phyloP scores from a whole-genome alignment of 2,329 filamentous ascomycete genomes.

The Lachnellula hyalina region DNA sequence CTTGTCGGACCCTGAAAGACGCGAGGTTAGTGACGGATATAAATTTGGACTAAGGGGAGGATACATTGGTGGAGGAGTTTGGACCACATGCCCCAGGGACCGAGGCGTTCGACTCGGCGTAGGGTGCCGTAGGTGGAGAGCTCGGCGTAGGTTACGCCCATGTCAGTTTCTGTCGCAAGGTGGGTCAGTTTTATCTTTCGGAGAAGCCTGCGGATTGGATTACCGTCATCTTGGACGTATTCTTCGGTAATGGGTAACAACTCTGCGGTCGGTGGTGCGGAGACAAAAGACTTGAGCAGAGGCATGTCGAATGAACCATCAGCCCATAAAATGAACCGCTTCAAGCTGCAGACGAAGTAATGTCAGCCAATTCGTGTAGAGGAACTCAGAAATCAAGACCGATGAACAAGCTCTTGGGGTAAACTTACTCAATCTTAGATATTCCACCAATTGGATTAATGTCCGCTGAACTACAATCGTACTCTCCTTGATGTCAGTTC shows the following conservation, averaged over 20 bases:
- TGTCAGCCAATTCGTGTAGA: slow-evolving; percentile 47
- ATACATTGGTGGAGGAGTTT: background rate
- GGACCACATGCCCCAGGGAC: slow-evolving; percentile 37
- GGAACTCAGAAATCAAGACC: background rate
- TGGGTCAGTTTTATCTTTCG: background rate
- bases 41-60: background rate
- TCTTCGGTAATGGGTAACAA: slow-evolving; percentile 59
- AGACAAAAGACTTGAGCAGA: slow-evolving; percentile 57
- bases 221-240: slow-evolving; percentile 45
- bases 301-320: slow-evolving; percentile 54
- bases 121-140: slow-evolving; percentile 39
- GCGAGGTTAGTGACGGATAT: slow-evolving; percentile 23
- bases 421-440: slow-evolving; percentile 4
- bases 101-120: slow-evolving; percentile 43
- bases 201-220: background rate
- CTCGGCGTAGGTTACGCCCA: slow-evolving; percentile 50
- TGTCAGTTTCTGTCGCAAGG: slow-evolving; percentile 27
- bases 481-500: slow-evolving; percentile 30
- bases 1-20: background rate
- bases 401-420: slow-evolving; percentile 15
- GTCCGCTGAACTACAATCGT: slow-evolving; percentile 31
- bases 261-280: slow-evolving; percentile 57
- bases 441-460: slow-evolving; percentile 56
- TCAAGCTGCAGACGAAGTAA: slow-evolving; percentile 42
- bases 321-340: slow-evolving; percentile 65